Evolutionary conservation across 1,284 basidiomycete genomes (phyloP), one percentile per base, ranked within the genome.

Genomic region (Kalmanozyma brasiliensis): DNA sequence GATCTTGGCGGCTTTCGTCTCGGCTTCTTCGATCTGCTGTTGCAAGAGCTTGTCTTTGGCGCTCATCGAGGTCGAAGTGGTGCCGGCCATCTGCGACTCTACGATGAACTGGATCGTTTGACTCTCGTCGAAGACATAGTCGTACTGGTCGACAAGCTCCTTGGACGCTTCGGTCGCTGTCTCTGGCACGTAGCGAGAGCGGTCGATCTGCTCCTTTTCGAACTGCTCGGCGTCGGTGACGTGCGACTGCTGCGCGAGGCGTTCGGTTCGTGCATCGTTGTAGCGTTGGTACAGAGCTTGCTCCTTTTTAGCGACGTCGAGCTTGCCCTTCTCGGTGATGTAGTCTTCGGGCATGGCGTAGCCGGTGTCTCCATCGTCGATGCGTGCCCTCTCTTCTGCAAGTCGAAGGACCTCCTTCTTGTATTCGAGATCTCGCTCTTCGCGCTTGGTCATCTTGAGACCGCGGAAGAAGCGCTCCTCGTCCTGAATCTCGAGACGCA

Each of bases 101-200:
- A 93, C 89, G 78, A 96, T 89, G 83, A 97, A 99, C 77, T 93
- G 87, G 82, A 99, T 98, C 19, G 93, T 94, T 83, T 97, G 94
- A 74, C 88, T 91, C 82, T 98, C 95, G 83, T 99, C 95, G 80
- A 98, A 97, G 35, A 99, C 95, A 82, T 94, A 99, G 69, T 98
- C 95, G 81, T 96, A 98, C 24, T 68, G 68, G 11, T 70, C 71
- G 14, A 56, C 65, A 14, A 55, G 57, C 44, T 67, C 63, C 16
- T 52, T 57, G n/a, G 53, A 48, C 5, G 60, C 64, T 26, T 64
- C 52, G 11, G 89, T 90, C 78, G 88, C 89, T 84, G 95, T 91
- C 20, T 91, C 91, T 8, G 60, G 57, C 11, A 76, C 49, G 49
- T 73, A 61, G 30, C 49, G 52, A 73, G 93, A 93, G 77, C 93